These are phyloP conservation scores for Tothia fuscella DNA, from an alignment of 2,329 filamentous ascomycete species.

Conservation along the genomic window DNA sequence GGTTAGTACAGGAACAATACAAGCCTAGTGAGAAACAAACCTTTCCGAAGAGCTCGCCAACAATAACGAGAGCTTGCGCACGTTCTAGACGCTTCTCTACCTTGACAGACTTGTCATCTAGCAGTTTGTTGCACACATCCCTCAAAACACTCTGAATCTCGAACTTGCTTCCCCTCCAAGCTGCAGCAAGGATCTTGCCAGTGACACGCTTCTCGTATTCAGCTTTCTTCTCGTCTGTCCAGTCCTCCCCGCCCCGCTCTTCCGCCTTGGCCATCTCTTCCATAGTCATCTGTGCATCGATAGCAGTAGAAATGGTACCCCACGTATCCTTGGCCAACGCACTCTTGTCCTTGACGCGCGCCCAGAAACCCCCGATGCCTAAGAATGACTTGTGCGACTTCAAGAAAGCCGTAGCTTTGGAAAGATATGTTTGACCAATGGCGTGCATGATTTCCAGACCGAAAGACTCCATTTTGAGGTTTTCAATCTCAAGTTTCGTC, in stretches of 20 bases:
- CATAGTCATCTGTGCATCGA: constrained; percentile 96
- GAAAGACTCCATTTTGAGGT: constrained; percentile 98
- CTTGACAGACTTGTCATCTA: constrained; percentile 68
- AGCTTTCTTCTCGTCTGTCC: constrained; percentile 93
- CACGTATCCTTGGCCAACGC: constrained; percentile 96
- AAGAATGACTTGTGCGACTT: constrained; percentile 97
- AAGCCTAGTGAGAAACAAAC: constrained; percentile 37
- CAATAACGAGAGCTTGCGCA: constrained; percentile 76
- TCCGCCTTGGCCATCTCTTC: constrained; percentile 97
- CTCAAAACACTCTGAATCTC: constrained; percentile 94
- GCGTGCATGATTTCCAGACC: constrained; percentile 93
- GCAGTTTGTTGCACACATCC: constrained; percentile 82
- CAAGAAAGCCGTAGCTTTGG: constrained; percentile 75
- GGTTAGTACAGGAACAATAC: constrained; percentile 1
- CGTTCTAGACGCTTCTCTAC: constrained; percentile 80
- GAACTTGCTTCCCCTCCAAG: constrained; percentile 92
- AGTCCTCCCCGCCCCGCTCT: constrained; percentile 87
- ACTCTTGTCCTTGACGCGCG: constrained; percentile 88
- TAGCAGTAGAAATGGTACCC: constrained; percentile 92
- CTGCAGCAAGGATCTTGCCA: constrained; percentile 93
- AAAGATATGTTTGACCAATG: constrained; percentile 80
- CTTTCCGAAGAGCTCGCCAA: constrained; percentile 81
- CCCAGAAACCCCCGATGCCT: constrained; percentile 91
- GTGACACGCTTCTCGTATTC: constrained; percentile 95
- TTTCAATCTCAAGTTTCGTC: constrained; percentile 88